Evolutionary conservation across 495 filamentous ascomycete genomes (phyloP), one percentile per base, ranked within the genome.

Genomic region (Penicillium pulvis): DNA sequence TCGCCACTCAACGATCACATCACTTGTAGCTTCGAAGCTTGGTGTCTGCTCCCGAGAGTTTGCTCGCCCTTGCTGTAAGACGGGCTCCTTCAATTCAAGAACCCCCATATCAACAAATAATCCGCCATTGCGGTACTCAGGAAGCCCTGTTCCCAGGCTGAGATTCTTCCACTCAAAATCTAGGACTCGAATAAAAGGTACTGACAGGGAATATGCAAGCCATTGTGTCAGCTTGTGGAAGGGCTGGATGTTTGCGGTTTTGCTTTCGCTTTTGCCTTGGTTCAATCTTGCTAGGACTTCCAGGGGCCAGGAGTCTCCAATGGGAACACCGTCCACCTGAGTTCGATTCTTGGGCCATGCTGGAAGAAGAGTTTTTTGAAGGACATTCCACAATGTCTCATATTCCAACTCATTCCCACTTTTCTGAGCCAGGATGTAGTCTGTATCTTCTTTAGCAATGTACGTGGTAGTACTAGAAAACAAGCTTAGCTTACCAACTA

Each of bases 191-290:
- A 85, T 81, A 84, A 96, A 94, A 0, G 92, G 92, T 16, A 91
- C 89, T 83, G 92, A 91, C 28, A 96, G 76, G 19, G 91, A 95
- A 73, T 95, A 96, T 6, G 87, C 86, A 53, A 93, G 86, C 91
- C 91, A 95, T 63, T 95, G 91, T 0, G 91, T 93, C 28, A 93
- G 83, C 66, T 95, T 95, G 76, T 95, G 91, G 82, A 96, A 95
- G 2, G 74, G 74, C 36, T 74, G 71, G 33, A 77, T 77, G 9
- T 64, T 61, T 5, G 24, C 61, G 31, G 49, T 58, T 47, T 60
- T 53, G 49, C 49, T 55, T 55, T 24, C 52, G 56, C 23, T 53
- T 43, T 28, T 44, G 8, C 41, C 53, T 8, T 43, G 7, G 30
- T 53, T 48, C 10, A 58, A 31, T 14, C 66, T 59, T 0, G 56